These are phyloP conservation scores for Fraxinus platypoda DNA, from an alignment of 305 asterid species.

Conservation along the genomic window DNA sequence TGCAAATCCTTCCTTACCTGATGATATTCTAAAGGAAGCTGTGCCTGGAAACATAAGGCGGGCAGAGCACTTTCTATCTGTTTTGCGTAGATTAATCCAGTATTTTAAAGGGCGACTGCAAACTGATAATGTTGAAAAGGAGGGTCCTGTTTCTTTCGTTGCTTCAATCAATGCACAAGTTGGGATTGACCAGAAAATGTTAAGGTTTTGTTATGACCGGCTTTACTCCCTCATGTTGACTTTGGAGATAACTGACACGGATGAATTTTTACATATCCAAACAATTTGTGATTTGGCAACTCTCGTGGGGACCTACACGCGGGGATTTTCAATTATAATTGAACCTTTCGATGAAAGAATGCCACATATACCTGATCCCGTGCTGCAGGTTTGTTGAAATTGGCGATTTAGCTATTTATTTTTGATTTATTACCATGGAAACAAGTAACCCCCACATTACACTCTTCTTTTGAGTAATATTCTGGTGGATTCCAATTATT, in stretches of 20 bases:
- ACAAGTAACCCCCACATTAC: neutral
- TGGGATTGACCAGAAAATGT: slow-evolving; percentile 95
- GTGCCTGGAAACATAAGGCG: slow-evolving; percentile 98
- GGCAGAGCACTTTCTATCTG: slow-evolving; percentile 95
- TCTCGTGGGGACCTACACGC: slow-evolving; percentile 84
- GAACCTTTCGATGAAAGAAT: slow-evolving; percentile 97
- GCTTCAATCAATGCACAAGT: slow-evolving; percentile 80
- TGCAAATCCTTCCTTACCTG: slow-evolving; percentile 88
- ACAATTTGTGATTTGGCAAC: slow-evolving; percentile 96
- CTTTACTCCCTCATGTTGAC: slow-evolving; percentile 93
- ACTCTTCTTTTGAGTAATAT: neutral
- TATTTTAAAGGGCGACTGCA: slow-evolving; percentile 71
- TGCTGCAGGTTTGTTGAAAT: slow-evolving; percentile 66
- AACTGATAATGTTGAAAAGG: slow-evolving; percentile 95
- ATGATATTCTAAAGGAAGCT: slow-evolving; percentile 89
- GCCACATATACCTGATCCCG: slow-evolving; percentile 98
- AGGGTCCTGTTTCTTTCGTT: slow-evolving; percentile 93
- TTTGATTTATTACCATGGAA: slow-evolving; percentile 1
- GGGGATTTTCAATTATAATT: slow-evolving; percentile 93
- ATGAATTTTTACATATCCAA: slow-evolving; percentile 89
- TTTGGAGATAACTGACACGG: slow-evolving; percentile 92
- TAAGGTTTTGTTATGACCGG: slow-evolving; percentile 85
- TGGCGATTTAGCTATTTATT: neutral
- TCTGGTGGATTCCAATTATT: neutral
- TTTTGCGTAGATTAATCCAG: slow-evolving; percentile 85